A percentile compares a stretch with the other conserved stretches of the same genome.
Evolutionary conservation across 2,329 filamentous ascomycete genomes (phyloP).

Genomic region (Dactylella cylindrospora): DNA sequence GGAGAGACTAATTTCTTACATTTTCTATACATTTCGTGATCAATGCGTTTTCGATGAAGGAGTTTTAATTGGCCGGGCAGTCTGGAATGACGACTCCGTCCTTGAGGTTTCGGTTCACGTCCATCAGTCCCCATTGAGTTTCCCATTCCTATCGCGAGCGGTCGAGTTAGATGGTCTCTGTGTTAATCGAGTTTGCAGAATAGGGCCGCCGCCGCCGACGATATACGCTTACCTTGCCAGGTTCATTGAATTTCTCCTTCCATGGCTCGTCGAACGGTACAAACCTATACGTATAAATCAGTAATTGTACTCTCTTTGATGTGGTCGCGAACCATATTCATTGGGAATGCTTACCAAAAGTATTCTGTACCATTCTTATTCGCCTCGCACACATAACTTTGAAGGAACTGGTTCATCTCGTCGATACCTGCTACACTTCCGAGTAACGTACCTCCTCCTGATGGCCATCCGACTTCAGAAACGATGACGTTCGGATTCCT

Average conservation of each 20-base stretch:
- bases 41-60: too few relatives aligned
- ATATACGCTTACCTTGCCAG: slow-evolving; percentile 43
- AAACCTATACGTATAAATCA: slow-evolving; percentile 61
- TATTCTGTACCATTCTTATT: slow-evolving; percentile 83
- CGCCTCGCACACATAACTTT: slow-evolving; percentile 78
- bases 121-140: slow-evolving; percentile 92
- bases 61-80: slow-evolving; percentile 61
- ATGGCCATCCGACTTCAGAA: slow-evolving; percentile 89
- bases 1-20: too few relatives aligned
- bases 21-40: too few relatives aligned
- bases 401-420: slow-evolving; percentile 83
- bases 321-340: background rate
- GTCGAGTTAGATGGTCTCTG: slow-evolving; percentile 7
- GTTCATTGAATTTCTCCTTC: slow-evolving; percentile 74
- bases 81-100: slow-evolving; percentile 80
- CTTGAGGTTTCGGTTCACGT: slow-evolving; percentile 81
- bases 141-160: slow-evolving; percentile 71
- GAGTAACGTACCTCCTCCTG: slow-evolving; percentile 70
- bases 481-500: slow-evolving; percentile 73
- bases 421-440: slow-evolving; percentile 76
- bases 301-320: slow-evolving; percentile 21
- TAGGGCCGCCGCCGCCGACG: too few relatives aligned
- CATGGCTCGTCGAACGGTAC: slow-evolving; percentile 95
- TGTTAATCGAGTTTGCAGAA: too few relatives aligned
- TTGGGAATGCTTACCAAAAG: slow-evolving; percentile 69